phyloP scores from a whole-genome alignment of 2,329 filamentous ascomycete genomes.

The Thermothelomyces thermophilus region DNA sequence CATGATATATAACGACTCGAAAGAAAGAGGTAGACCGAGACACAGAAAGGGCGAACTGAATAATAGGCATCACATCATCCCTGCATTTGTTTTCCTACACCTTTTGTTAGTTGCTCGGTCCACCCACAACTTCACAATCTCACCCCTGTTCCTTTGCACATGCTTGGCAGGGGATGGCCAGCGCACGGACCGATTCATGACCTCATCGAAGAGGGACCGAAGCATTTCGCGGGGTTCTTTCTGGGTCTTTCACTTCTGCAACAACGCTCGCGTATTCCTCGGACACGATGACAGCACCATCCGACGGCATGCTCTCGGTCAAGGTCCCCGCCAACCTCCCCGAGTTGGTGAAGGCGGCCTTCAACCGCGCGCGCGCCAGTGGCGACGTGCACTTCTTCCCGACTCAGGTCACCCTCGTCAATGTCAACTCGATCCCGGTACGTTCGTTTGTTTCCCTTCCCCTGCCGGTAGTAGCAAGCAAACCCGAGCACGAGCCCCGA shows the following conservation, averaged over 20 bases:
- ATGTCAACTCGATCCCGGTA: constrained; percentile 39
- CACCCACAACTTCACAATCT: too few species aligned
- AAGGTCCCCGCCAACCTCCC: constrained; percentile 43
- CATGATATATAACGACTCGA: background rate
- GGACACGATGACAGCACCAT: constrained; percentile 16
- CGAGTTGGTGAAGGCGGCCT: constrained; percentile 44
- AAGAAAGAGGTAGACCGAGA: background rate
- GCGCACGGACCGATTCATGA: constrained; percentile 25
- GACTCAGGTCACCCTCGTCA: constrained; percentile 46
- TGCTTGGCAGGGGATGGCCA: constrained; percentile 4
- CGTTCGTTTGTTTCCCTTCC: constrained; percentile 18
- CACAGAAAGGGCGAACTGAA: background rate
- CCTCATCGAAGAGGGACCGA: constrained; percentile 25
- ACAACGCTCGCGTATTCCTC: background rate
- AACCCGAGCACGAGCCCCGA: too few species aligned
- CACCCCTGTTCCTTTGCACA: too few species aligned
- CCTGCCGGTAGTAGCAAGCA: background rate
- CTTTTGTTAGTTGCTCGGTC: too few species aligned
- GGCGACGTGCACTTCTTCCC: constrained; percentile 49
- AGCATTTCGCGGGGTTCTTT: constrained; percentile 18
- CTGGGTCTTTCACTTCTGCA: constrained; percentile 4
- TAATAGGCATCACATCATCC: background rate
- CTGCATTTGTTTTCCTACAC: too few species aligned
- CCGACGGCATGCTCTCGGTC: constrained; percentile 33
- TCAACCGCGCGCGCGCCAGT: constrained; percentile 40